Evolutionary conservation across 768 basidiomycete species (phyloP).

Genomic region (Rhizopogon vinicolor): DNA sequence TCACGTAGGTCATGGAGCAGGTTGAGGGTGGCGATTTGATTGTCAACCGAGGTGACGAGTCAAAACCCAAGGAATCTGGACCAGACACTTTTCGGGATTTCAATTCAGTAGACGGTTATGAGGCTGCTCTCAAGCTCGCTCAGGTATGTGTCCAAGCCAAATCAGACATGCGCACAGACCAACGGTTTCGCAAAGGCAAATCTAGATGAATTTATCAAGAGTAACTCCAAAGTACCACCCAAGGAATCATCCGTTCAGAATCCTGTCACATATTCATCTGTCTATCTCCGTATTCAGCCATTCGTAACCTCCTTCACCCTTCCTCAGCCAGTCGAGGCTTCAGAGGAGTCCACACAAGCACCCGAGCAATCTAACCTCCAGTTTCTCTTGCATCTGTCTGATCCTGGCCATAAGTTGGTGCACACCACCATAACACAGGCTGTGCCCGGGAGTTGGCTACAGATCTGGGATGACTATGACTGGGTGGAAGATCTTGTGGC

Average conservation of each 20-base stretch:
- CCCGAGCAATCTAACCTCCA: conserved; percentile 40
- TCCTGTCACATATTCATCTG: conserved; percentile 80
- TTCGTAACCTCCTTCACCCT: conserved; percentile 56
- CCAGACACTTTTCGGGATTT: conserved; percentile 55
- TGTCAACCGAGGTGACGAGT: conserved; percentile 79
- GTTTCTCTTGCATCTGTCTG: conserved; percentile 62
- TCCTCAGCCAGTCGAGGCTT: conserved; percentile 25
- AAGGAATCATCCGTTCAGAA: conserved; percentile 34
- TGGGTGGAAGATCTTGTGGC: conserved; percentile 97
- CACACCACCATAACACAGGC: conserved; percentile 81
- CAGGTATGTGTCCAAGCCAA: conserved; percentile 43
- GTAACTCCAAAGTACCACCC: conserved; percentile 37
- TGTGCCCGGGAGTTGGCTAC: conserved; percentile 82
- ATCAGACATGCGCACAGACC: neutral
- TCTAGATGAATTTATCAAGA: conserved; percentile 70
- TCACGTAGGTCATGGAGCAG: conserved; percentile 83
- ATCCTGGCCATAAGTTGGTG: conserved; percentile 74
- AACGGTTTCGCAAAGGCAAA: conserved; percentile 52
- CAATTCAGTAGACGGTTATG: conserved; percentile 80
- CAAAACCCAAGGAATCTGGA: conserved; percentile 57
- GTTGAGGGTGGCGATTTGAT: conserved; percentile 89
- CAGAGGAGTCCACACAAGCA: conserved; percentile 14
- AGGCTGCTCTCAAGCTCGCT: conserved; percentile 80
- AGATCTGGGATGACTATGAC: conserved; percentile 85
- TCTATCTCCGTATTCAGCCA: conserved; percentile 93